Evolutionary conservation across 306 rosid species (phyloP).

Genomic region (Alnus rubra): DNA sequence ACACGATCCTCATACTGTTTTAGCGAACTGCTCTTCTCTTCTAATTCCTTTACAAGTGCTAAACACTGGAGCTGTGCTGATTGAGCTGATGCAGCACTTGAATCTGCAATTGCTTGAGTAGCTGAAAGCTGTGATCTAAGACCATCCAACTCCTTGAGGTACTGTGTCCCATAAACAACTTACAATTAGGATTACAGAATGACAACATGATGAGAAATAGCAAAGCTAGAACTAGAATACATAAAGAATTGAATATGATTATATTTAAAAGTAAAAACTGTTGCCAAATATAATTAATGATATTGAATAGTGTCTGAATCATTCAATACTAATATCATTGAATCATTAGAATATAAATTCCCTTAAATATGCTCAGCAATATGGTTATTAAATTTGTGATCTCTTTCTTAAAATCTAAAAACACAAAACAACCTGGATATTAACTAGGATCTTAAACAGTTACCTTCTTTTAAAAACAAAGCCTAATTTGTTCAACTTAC

Average conservation of each 20-base stretch:
- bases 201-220: not conserved
- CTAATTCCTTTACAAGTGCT: slow-evolving; percentile 71
- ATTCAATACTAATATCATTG: not conserved
- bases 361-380: not conserved
- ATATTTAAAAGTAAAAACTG: not conserved
- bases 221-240: not conserved
- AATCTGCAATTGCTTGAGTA: slow-evolving; percentile 76
- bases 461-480: not conserved
- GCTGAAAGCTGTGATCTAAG: slow-evolving; percentile 64
- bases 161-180: slow-evolving; percentile 47
- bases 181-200: not conserved
- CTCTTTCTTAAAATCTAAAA: not conserved
- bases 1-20: slow-evolving; percentile 81
- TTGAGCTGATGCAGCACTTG: slow-evolving; percentile 85
- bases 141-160: slow-evolving; percentile 74
- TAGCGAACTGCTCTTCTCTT: slow-evolving; percentile 64
- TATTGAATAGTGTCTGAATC: not conserved
- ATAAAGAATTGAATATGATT: not conserved
- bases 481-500: not conserved
- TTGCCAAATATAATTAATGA: not conserved
- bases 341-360: slow-evolving; percentile 1
- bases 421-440: not conserved
- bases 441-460: not conserved
- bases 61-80: slow-evolving; percentile 72
- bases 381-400: not conserved